Percentiles rank a stretch among this genome's conserved stretches.
Evolutionary conservation across 1,284 basidiomycete genomes (phyloP).

Genomic region (Sphagnurus paluster): DNA sequence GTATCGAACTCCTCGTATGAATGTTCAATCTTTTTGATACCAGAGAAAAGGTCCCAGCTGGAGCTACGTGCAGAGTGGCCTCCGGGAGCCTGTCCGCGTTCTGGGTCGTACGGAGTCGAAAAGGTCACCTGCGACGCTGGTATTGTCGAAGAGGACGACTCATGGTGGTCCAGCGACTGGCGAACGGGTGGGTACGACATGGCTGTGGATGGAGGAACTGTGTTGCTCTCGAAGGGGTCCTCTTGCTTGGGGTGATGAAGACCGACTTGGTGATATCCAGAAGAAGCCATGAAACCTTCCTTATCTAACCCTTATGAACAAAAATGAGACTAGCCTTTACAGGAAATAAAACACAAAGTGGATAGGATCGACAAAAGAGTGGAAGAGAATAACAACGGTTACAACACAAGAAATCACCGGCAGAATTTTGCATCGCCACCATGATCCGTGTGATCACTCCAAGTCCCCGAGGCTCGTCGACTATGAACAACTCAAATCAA

Average conservation of each 20-base stretch:
- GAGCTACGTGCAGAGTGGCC: constrained; percentile 22
- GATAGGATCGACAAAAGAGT: background rate
- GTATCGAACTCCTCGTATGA: constrained; percentile 62
- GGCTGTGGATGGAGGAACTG: constrained; percentile 1
- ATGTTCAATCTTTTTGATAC: constrained; percentile 54
- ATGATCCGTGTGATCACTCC: too few species aligned
- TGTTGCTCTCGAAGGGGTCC: too few species aligned
- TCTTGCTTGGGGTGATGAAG: constrained; percentile 1
- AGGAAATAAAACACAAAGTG: background rate
- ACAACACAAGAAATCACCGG: background rate
- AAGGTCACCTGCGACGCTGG: constrained; percentile 8
- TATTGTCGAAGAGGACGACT: constrained; percentile 5
- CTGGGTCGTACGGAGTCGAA: constrained; percentile 16
- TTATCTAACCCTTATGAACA: too few species aligned
- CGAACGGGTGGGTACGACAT: constrained; percentile 17
- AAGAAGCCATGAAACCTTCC: too few species aligned
- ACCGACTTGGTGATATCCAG: constrained; percentile 14
- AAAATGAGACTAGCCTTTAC: background rate
- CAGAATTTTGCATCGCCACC: background rate
- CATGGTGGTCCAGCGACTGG: background rate
- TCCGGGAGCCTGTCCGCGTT: constrained; percentile 15
- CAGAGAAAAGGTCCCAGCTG: constrained; percentile 56
- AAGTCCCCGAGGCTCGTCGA: too few species aligned
- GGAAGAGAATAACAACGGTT: background rate
- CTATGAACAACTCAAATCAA: too few species aligned